Evolutionary conservation across 208 protist genomes (phyloP), one percentile per base, ranked within the genome.

Genomic region (Leishmania guyanensis): DNA sequence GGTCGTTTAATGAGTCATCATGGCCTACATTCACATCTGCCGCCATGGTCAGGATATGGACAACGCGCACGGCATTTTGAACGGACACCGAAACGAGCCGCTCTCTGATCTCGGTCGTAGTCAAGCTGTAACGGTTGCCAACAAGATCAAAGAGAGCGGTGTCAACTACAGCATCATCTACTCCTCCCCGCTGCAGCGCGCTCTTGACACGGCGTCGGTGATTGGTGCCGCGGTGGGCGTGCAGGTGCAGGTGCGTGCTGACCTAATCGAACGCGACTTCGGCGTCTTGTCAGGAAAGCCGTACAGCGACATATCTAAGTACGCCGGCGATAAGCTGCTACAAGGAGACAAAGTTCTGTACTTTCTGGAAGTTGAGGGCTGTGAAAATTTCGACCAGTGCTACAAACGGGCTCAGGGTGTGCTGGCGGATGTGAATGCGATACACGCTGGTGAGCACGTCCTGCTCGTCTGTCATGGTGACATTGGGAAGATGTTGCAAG

Each of bases 1-100:
- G 46, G 1, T 2, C 29, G 43, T 16, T 51, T 20, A 6, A 54
- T 33, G 2, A 46, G 46, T 29, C 68, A 73, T 53, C 2, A 93
- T 95, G 93, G 89, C 93, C 2, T 68, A 85, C 66, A 83, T 98
- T 75, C 87, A 93, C 70, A 62, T 97, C 0, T 97, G 94, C 81
- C 88, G 95, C 46, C 95, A 98, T 77, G 95, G 95, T n/a, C 94
- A 98, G 81, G 93, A 98, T 83, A 81, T 93, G 78, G 94, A 98
- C 84, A 98, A 98, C 81, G 86, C 78, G 14, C 80, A 86, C 1
- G 91, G 94, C 46, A 75, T 97, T 64, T 84, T 98, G 12, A 98
- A 98, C 68, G 95, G 95, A 1, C 95, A 97, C 82, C 89, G 95
- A 22, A 84, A 98, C 78, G 77, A 92, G 50, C 93, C 94, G 2